Evolutionary conservation across 345 rosid genomes (phyloP), one percentile per base, ranked within the genome.

Genomic region (Murraya koenigii): DNA sequence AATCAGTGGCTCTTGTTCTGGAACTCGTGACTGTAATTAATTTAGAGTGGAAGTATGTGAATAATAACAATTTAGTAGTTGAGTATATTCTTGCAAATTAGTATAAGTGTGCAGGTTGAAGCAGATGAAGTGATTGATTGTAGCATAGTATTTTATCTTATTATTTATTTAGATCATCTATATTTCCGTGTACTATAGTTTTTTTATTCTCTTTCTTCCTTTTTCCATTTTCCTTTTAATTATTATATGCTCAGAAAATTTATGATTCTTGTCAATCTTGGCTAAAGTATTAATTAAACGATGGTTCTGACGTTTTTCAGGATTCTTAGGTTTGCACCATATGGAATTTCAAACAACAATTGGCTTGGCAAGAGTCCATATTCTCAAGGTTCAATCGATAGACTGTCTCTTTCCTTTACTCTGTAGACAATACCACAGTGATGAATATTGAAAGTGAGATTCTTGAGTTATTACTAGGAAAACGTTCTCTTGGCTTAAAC

Each of bases 1-100:
- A 41, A 41, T 41, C 49, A 41, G 0, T 41, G 49, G 15, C 49
- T 41, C 15, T 41, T 41, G 15, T 41, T 41, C 47, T 39, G 47
- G 14, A 39, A 39, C 13, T 0, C 0, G 47, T 0, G 47, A 41
- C 0, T 41, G 15, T 41, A 41, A 41, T 10, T 41, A 41, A 0
- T 41, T 10, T 41, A 11, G 49, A 41, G 49, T 41, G 15, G 49
- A 41, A 10, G 49, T 41, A 41, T 41, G 49, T 10, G 49, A 41
- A 41, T 41, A 41, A 11, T 41, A 2, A 11, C 49, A 41, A 41
- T 41, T 41, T 41, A 11, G 15, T 10, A 11, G 49, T 11, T 41
- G 15, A 41, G 49, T 0, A 41, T 41, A 41, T 41, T 10, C 49
- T 41, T 1, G 0, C 49, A 41, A 41, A 41, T 41, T 41, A 41